Base-by-base conservation (phyloP, 768 basidiomycete species). In the Hysterangium stoloniferum region DNA sequence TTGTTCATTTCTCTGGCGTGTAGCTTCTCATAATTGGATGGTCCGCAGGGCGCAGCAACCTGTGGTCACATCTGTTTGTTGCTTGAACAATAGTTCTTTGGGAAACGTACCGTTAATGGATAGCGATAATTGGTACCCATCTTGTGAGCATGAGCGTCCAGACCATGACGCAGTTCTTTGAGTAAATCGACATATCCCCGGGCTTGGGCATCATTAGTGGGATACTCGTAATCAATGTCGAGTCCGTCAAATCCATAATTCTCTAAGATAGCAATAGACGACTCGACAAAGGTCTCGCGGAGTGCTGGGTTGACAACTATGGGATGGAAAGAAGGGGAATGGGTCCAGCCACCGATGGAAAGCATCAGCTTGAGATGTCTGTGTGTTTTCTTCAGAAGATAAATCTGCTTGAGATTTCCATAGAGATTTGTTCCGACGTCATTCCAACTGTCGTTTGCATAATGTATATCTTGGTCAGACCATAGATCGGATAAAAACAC, bases 401-500 rank as follows among this genome's bases (percentile, higher is more conserved):
- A 94, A 52, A 98, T 78, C 44, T 87, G 88, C 63, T 95, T 96
- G 69, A 98, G 79, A 66, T 95, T 95, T 47, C 94, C 94, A 59
- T 95, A 98, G 15, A 98, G 78, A 65, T 98, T 96, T 55, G 75
- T 83, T 37, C 92, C 93, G 24, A 62, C 63, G 47, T 98, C 95
- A 57, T 93, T 86, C 96, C 96, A 99, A 4, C 84, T 86, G 66
- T 99, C 96, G 6, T 85, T 88, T 0, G 86, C 82, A 63, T 95
- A 94, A 64, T 98, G 96, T 40, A 98, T 98, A 63, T 98, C 91
- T 60, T 94, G 80, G 71, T 99, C 96, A 0, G 93, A 84, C 95
- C 95, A 98, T 2, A 73, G 64, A 59, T 99, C 96, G 32, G 91
- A 94, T 47, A 98, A 67, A 59, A 78, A 68, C 17, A 97, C 94